phyloP scores from a whole-genome alignment of 2,329 filamentous ascomycete genomes.

The Bipolaris oryzae region DNA sequence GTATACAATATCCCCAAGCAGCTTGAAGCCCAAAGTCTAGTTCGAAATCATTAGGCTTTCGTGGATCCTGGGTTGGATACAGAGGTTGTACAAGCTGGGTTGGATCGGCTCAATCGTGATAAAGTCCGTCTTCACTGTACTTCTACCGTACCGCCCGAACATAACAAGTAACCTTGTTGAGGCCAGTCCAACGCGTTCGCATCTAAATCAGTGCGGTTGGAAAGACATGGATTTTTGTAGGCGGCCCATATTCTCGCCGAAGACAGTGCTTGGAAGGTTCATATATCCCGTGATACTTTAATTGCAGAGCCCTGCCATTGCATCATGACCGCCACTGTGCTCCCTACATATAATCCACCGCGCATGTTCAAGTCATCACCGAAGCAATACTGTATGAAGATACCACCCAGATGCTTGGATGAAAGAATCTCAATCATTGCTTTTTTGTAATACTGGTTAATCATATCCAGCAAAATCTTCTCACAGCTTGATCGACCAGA shows the following conservation, averaged over 20 bases:
- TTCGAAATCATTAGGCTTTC: slow-evolving; percentile 1
- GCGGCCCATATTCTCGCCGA: neutral
- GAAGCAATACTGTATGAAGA: neutral
- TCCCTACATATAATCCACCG: slow-evolving; percentile 2
- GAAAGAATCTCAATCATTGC: neutral
- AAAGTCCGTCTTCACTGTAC: neutral
- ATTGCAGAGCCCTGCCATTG: neutral
- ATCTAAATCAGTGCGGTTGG: neutral
- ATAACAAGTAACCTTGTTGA: neutral
- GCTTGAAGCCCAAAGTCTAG: neutral
- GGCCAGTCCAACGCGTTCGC: neutral
- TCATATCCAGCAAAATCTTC: neutral
- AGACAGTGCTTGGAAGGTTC: neutral
- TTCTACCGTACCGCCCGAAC: neutral
- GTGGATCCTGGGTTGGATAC: neutral
- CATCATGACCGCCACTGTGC: slow-evolving; percentile 4
- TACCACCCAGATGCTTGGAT: neutral
- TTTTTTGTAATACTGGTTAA: neutral
- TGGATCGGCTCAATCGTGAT: slow-evolving; percentile 1
- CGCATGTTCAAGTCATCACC: neutral
- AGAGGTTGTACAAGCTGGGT: neutral
- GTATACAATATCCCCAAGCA: slow-evolving; percentile 3
- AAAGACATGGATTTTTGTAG: neutral
- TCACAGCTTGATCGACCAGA: neutral
- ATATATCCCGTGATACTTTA: neutral